Evolutionary conservation across 228 moss, liverwort and hornwort species (phyloP).

Genomic region (Sphagnum magellanicum): DNA sequence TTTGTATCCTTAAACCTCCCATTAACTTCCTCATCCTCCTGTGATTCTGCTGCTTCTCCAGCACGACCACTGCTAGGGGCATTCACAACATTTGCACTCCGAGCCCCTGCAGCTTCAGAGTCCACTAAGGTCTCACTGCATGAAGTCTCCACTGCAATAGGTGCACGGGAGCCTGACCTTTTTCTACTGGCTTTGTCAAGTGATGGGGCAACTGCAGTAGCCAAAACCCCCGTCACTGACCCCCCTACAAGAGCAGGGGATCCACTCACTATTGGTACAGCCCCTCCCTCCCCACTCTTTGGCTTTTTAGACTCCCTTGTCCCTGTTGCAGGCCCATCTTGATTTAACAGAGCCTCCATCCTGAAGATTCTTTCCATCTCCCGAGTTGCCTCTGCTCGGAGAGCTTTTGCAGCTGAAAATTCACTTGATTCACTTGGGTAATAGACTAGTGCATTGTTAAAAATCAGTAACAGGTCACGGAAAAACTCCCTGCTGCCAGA

Average conservation of each 20-base stretch:
- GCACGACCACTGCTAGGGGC: constrained; percentile 35
- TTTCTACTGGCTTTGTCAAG: constrained; percentile 21
- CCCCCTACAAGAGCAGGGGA: constrained; percentile 4
- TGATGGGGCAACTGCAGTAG: constrained; percentile 4
- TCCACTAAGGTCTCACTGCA: constrained; percentile 22
- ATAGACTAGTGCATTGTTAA: constrained; percentile 77
- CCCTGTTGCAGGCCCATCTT: constrained; percentile 66
- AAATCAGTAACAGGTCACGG: constrained; percentile 77
- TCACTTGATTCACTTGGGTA: constrained; percentile 47
- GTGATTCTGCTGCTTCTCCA: constrained; percentile 19
- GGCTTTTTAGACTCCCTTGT: constrained; percentile 65
- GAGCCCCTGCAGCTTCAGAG: constrained; percentile 32
- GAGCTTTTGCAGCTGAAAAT: constrained; percentile 53
- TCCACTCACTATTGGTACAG: constrained; percentile 3
- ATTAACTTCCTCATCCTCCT: constrained; percentile 41
- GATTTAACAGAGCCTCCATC: constrained; percentile 74
- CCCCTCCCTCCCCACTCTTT: constrained; percentile 7
- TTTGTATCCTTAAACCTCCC: constrained; percentile 26
- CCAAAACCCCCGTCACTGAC: neutral
- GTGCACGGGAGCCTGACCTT: constrained; percentile 38
- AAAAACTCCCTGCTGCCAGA: constrained; percentile 81
- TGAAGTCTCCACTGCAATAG: constrained; percentile 19
- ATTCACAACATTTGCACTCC: constrained; percentile 26
- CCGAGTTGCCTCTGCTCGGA: constrained; percentile 42
- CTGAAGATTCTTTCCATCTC: constrained; percentile 66